A percentile compares a stretch with the other conserved stretches of the same genome.
Conservation (phyloP, 2,329 filamentous ascomycete genomes). For the Purpureocillium takamizusanense region DNA sequence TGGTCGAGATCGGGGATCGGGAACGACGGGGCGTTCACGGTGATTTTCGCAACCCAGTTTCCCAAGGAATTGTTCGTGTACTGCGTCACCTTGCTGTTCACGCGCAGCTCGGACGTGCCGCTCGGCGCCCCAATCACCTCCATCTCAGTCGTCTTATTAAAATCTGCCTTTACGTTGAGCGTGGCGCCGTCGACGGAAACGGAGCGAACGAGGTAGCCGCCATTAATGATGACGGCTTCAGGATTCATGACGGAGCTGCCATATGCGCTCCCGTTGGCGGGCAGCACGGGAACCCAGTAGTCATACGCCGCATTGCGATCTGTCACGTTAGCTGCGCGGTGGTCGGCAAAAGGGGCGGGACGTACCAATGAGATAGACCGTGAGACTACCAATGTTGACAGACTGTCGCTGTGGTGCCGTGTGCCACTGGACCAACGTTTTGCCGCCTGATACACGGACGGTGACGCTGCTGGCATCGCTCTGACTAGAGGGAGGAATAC, state of each 20-base stretch:
- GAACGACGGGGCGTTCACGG: slow-evolving; percentile 39
- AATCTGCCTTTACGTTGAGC: slow-evolving; percentile 58
- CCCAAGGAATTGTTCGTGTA: slow-evolving; percentile 30
- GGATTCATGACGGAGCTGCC: slow-evolving; percentile 26
- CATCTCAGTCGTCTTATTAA: slow-evolving; percentile 59
- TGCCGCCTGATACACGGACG: slow-evolving; percentile 8
- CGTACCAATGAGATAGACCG: slow-evolving; percentile 30
- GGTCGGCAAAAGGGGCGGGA: neutral
- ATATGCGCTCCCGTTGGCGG: slow-evolving; percentile 20
- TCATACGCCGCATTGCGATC: slow-evolving; percentile 60
- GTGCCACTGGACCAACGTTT: slow-evolving; percentile 21
- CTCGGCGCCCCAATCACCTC: slow-evolving; percentile 58
- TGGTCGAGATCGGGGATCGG: slow-evolving; percentile 34
- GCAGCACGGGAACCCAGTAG: slow-evolving; percentile 56
- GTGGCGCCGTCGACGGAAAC: slow-evolving; percentile 45
- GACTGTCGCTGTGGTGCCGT: slow-evolving; percentile 18
- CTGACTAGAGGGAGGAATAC: slow-evolving; percentile 6
- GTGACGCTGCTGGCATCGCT: slow-evolving; percentile 19
- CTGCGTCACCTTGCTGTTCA: slow-evolving; percentile 28
- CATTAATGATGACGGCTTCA: slow-evolving; percentile 48
- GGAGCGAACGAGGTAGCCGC: slow-evolving; percentile 54
- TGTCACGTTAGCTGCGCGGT: slow-evolving; percentile 11
- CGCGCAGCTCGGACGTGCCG: slow-evolving; percentile 31
- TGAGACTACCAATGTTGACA: slow-evolving; percentile 25
- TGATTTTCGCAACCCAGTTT: slow-evolving; percentile 39